Conservation (phyloP, 75 land plant genomes). For the Picea sitchensis region DNA sequence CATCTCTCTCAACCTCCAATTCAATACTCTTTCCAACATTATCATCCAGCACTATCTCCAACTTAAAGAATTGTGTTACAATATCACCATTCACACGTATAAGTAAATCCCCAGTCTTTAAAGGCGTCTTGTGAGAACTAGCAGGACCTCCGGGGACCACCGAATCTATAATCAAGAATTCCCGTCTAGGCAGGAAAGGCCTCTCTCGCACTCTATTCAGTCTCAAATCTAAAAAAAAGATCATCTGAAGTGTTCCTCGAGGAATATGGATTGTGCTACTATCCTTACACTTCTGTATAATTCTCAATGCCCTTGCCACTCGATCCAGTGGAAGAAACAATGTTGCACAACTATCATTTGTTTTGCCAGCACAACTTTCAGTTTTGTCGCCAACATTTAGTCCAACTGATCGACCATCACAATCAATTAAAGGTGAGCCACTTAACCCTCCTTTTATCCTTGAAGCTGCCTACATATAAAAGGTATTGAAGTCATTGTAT, state of each 20-base stretch:
- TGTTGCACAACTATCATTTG: no score
- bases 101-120: no score
- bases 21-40: slow-evolving; percentile 37
- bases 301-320: no score
- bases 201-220: slow-evolving; percentile 19
- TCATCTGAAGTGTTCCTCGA: slow-evolving; percentile 31
- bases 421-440: no score
- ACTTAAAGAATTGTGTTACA: slow-evolving; percentile 71
- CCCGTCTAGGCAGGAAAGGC: slow-evolving; percentile 76
- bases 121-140: no score
- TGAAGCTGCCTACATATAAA: slow-evolving; percentile 71
- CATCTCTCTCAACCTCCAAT: no score
- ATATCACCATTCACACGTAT: slow-evolving; percentile 56
- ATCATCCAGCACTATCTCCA: slow-evolving; percentile 82
- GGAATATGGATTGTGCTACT: not conserved
- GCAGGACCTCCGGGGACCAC: slow-evolving; percentile 64
- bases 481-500: slow-evolving; percentile 93
- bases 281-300: no score
- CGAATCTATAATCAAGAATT: slow-evolving; percentile 91
- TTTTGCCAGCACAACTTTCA: not conserved
- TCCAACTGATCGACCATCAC: no score
- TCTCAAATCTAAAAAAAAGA: no score
- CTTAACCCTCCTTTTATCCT: no score
- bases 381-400: not conserved
- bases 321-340: no score